A percentile compares a stretch with the other conserved stretches of the same genome.
phyloP scores from a whole-genome alignment of 306 rosid genomes.

The Hippophae tibetana region DNA sequence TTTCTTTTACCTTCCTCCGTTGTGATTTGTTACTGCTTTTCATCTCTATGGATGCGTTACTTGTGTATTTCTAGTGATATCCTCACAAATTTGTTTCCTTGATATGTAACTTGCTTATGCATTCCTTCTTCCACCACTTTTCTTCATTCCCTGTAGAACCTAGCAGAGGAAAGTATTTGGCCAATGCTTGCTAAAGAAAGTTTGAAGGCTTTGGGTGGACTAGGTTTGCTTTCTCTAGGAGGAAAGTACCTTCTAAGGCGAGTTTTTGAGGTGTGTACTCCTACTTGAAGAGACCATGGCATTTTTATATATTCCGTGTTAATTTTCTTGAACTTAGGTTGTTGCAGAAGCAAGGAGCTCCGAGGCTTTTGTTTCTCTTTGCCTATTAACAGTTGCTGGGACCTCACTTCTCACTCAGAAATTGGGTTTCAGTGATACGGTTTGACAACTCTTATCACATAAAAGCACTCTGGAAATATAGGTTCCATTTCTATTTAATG shows the following conservation, averaged over 20 bases:
- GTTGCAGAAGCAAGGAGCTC: constrained; percentile 99
- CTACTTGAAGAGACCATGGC: constrained; percentile 12
- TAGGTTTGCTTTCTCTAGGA: constrained; percentile 92
- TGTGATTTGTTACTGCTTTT: too few relatives aligned
- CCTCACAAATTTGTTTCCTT: neutral
- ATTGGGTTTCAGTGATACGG: constrained; percentile 99
- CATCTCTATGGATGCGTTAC: too few relatives aligned
- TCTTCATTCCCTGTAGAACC: constrained; percentile 41
- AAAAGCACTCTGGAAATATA: constrained; percentile 4
- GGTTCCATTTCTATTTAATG: constrained; percentile 4
- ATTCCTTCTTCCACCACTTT: constrained; percentile 9
- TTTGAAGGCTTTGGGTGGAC: constrained; percentile 87
- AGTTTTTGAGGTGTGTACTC: constrained; percentile 72
- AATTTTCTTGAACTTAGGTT: constrained; percentile 49
- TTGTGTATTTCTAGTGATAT: too few relatives aligned
- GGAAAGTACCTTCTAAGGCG: constrained; percentile 87
- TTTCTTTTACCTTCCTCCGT: too few relatives aligned
- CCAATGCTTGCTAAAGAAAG: constrained; percentile 95
- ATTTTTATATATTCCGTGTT: constrained; percentile 13
- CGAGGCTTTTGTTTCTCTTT: constrained; percentile 98
- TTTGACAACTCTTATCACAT: constrained; percentile 24
- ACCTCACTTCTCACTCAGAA: constrained; percentile 86
- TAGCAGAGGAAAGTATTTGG: constrained; percentile 76
- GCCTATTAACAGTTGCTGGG: constrained; percentile 91
- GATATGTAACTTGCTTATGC: neutral